phyloP scores from a whole-genome alignment of 2,329 filamentous ascomycete species.

The Alternaria triticimaculans region DNA sequence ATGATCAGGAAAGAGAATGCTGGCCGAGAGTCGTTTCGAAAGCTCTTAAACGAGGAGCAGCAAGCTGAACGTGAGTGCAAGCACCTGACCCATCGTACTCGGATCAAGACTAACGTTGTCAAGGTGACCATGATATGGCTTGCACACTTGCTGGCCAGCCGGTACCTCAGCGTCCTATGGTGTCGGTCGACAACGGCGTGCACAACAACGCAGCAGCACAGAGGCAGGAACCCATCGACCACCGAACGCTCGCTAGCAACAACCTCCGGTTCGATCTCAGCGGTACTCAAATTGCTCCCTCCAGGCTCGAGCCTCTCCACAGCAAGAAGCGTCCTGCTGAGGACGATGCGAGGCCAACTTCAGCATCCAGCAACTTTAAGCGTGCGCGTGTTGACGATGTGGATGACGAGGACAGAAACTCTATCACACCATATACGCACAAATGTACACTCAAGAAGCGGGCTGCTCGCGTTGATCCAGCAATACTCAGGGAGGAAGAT shows the following conservation, averaged over 20 bases:
- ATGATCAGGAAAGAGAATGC: background rate
- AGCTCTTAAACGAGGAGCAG: background rate
- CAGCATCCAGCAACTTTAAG: background rate
- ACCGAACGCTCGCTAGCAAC: background rate
- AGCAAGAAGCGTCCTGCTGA: background rate
- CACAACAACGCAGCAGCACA: background rate
- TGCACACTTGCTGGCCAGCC: constrained; percentile 8
- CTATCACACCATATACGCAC: background rate
- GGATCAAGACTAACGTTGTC: background rate
- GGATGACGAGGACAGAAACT: background rate
- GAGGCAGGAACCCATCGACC: too few relatives aligned
- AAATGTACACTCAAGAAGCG: background rate
- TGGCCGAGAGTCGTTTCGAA: background rate
- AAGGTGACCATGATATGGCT: constrained; percentile 21
- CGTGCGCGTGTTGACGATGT: background rate
- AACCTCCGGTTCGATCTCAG: background rate
- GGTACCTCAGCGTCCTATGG: background rate
- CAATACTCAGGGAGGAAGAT: background rate
- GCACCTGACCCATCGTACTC: background rate
- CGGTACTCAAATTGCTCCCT: too few relatives aligned
- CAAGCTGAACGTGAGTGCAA: background rate
- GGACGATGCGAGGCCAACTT: background rate
- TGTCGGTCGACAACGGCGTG: background rate
- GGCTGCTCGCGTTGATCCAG: background rate
- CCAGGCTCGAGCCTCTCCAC: too few relatives aligned